Evolutionary conservation across 129 eudicot species (phyloP), one percentile per base, ranked within the genome.

Genomic region (Lactuca sativa): DNA sequence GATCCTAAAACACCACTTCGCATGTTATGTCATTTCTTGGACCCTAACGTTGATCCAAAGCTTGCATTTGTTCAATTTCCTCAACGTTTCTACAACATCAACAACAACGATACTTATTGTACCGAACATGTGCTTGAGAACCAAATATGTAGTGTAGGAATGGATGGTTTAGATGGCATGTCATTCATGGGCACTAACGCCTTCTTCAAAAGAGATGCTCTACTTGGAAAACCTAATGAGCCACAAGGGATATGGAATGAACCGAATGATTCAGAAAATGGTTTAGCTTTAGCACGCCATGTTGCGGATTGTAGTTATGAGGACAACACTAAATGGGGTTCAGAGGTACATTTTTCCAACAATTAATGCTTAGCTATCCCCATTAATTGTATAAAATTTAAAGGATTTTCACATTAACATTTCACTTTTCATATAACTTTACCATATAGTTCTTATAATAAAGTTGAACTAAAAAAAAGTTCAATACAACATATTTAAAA

Each of bases 21-120:
- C n/a, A 74, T 66, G 0, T 56, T 90, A 54, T 86, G 96, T 59
- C 82, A 74, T 73, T 67, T 84, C 55, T 9, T 53, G 44, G 85
- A 84, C 11, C 75, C 83, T 6, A 17, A 69, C 13, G 56, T 14
- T 15, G 77, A 73, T 43, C 83, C 90, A 32, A 82, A 81, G 49
- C 78, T 78, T 9, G 90, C 82, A 1, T 86, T 82, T 31, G 72
- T 90, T 62, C 96, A 90, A 43, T 86, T 86, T 49, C 96, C 96
- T 30, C 96, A 82, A 59, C 74, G 76, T 52, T 90, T 67, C 69
- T 78, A 79, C 58, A 84, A 90, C 56, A 71, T 84, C 16, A 90
- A 86, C 68, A 62, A 73, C 54, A 63, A 56, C 5, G 96, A 90
- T 41, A 86, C 80, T 7, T 90, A 90, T 59, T 77, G 41, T 1